Base-by-base conservation (phyloP, 106 monocot genomes). In the Triglochin maritima region DNA sequence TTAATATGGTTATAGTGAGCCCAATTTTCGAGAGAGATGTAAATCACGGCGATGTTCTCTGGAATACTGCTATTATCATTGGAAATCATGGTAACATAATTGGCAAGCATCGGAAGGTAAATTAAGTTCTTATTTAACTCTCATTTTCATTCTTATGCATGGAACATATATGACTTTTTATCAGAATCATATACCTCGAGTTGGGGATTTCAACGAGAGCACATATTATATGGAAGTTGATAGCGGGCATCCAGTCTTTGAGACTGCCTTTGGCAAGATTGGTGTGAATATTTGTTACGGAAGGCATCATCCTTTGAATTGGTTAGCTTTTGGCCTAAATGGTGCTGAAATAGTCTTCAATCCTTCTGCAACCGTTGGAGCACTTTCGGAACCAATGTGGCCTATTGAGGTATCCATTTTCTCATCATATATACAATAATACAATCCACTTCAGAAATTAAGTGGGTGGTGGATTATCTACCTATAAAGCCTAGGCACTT, bases 281-380 rank as follows among this genome's bases (percentile, higher is more conserved):
- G 96, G 70, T 45, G 78, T 98, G 51, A 91, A 98, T 54, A 98
- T 98, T 43, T 98, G 96, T 66, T 98, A 88, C 75, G 96, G 91
- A 70, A 83, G 96, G 62, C 96, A 98, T 64, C 91, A 88, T 75
- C 96, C 96, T 57, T 77, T 91, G 47, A 92, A 92, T 75, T 91
- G 91, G 91, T 55, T 91, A 57, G 96, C 82, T 13, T 92, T 98
- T 77, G 91, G 91, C 2, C 86, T 98, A 51, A 92, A 88, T 75
- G 91, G 96, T 56, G 96, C 96, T 59, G 96, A 98, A 63, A 88
- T 98, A 54, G 91, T 98, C 59, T 98, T 98, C 77, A 98, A 98
- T 69, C 96, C 96, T 8, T 98, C 96, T 50, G 96, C 96, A 11
- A 98, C 96, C 42, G 96, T 91, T 69, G 96, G 90, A 73, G 95